phyloP scores from a whole-genome alignment of 495 filamentous ascomycete genomes.

The Xylaria sp. region DNA sequence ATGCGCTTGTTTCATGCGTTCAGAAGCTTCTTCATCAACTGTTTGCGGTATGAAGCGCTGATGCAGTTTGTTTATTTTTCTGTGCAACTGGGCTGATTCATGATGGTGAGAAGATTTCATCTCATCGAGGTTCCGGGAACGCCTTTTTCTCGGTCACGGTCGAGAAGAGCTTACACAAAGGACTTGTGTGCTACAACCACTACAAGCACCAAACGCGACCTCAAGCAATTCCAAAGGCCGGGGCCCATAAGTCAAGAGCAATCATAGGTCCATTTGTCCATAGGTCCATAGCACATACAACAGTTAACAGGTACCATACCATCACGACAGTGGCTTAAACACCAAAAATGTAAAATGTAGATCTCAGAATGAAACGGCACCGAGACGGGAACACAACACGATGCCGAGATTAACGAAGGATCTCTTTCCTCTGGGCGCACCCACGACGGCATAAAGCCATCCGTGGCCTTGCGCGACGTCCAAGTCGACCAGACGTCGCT shows the following conservation, averaged over 20 bases:
- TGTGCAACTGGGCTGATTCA: not conserved
- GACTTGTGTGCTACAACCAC: not conserved
- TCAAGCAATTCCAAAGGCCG: too few relatives aligned
- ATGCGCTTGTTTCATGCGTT: not conserved
- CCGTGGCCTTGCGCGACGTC: constrained; percentile 45
- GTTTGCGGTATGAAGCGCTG: too few relatives aligned
- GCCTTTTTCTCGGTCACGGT: not conserved
- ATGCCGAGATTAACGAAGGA: constrained; percentile 68
- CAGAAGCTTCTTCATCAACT: not conserved
- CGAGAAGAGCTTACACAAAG: not conserved
- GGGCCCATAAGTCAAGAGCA: too few relatives aligned
- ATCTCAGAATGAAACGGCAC: constrained; percentile 65
- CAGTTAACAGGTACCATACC: too few relatives aligned
- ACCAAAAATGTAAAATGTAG: too few relatives aligned
- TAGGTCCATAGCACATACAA: not conserved
- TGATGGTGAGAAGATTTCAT: not conserved
- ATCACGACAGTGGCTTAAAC: too few relatives aligned
- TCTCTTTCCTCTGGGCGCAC: constrained; percentile 56
- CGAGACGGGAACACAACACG: constrained; percentile 56
- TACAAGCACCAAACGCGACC: not conserved
- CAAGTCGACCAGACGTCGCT: constrained; percentile 40
- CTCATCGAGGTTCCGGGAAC: not conserved
- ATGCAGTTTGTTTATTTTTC: not conserved
- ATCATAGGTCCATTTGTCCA: too few relatives aligned
- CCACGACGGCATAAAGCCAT: constrained; percentile 50